A percentile compares a stretch with the other conserved stretches of the same genome.
Evolutionary conservation across 148 eudicot species (phyloP).

Genomic region (Pouteria glomerata): DNA sequence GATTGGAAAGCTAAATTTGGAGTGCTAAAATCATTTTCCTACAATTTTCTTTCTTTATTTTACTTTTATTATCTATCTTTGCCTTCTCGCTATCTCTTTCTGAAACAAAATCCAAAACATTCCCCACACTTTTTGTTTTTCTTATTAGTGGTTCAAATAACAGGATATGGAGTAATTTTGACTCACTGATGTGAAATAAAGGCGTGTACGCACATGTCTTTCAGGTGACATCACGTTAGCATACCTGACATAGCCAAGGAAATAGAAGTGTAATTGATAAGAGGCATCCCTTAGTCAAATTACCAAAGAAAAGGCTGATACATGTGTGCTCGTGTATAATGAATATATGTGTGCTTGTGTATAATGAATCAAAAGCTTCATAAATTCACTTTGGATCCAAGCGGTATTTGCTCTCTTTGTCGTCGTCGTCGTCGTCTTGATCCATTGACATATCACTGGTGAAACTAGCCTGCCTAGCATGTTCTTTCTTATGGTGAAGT

Average conservation of each 20-base stretch:
- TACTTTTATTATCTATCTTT: no score
- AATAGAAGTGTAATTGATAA: background rate
- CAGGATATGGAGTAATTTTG: background rate
- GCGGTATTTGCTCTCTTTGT: constrained; percentile 89
- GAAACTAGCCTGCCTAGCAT: constrained; percentile 43
- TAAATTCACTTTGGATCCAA: constrained; percentile 87
- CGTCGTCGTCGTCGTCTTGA: constrained; percentile 91
- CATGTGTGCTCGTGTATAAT: no score
- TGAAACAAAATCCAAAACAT: no score
- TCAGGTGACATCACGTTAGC: constrained; percentile 96
- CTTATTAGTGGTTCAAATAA: background rate
- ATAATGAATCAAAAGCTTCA: constrained; percentile 5
- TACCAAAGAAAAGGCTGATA: no score
- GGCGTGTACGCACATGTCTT: constrained; percentile 90
- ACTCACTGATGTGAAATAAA: constrained; percentile 94
- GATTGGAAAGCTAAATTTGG: no score
- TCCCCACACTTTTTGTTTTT: no score
- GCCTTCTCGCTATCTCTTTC: no score
- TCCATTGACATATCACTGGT: constrained; percentile 62
- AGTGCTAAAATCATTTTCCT: no score
- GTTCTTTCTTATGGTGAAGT: constrained; percentile 46
- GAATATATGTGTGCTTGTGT: background rate
- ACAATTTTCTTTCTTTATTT: no score
- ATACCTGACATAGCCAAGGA: constrained; percentile 39
- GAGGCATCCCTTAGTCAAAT: background rate